Evolutionary conservation across 2,329 filamentous ascomycete genomes (phyloP), one percentile per base, ranked within the genome.

Genomic region (Epichloe sylvatica): DNA sequence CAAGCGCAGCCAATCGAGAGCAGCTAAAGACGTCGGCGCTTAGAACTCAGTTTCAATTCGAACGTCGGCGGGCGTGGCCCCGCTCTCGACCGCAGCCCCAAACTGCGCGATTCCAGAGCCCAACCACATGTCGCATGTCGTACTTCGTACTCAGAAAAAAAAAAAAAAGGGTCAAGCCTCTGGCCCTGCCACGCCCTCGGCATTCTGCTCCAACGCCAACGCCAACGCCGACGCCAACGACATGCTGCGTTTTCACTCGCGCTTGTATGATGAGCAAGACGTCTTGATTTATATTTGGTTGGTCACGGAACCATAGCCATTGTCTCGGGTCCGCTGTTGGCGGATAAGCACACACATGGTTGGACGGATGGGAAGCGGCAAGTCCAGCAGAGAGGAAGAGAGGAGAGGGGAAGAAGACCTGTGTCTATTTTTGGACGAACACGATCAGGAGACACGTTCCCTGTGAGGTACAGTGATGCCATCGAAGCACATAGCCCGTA

Each of bases 1-100:
- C 49, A 56, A 50, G 49, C 48, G 38, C 54, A 55, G 49, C 69
- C 68, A 71, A 71, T 71, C 57, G 54, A 50, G 52, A 56, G 49
- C 54, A 58, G 52, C 57, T 61, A 60, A 56, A 55, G 53, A 58
- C 50, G 45, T 63, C 56, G 63, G 63, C 63, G 63, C 63, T 65
- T 62, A 55, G 52, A 60, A 57, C 52, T 52, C 57, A 52, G 53
- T 54, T 60, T 57, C 61, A 51, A 65, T 65, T 65, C 48, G 62
- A 59, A 57, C 55, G 57, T 56, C 51, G 49, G 34, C 45, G 38
- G 44, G 44, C 38, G 39, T 45, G 30, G 59, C 53, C 59, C 60
- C 62, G 55, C 62, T 57, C 53, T 59, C 54, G 52, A 59, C 57
- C 56, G 56, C 59, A 58, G 54, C 54, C 57, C 52, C 53, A 52